Evolutionary conservation across 2,329 filamentous ascomycete species (phyloP).

Genomic region (Claviceps pazoutovae): DNA sequence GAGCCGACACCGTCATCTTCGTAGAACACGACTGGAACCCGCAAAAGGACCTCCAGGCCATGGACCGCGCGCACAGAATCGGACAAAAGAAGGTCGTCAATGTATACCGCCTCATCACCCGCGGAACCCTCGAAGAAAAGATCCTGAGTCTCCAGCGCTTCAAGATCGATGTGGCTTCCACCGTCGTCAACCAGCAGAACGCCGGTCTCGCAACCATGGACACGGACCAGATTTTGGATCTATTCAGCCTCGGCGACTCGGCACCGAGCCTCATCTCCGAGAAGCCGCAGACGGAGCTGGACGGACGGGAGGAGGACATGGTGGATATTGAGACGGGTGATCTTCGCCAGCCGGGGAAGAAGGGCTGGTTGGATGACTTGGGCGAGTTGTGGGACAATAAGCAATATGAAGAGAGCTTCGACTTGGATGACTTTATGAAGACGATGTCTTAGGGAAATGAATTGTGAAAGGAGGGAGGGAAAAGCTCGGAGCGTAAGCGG

Average conservation of each 20-base stretch:
- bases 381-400: conserved; percentile 95
- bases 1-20: conserved; percentile 96
- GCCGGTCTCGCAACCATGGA: conserved; percentile 91
- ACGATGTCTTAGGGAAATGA: conserved; percentile 55
- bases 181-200: conserved; percentile 98
- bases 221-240: conserved; percentile 91
- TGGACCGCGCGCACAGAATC: conserved; percentile 96
- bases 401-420: conserved; percentile 97
- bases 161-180: conserved; percentile 97
- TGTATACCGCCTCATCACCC: conserved; percentile 90
- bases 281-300: conserved; percentile 42
- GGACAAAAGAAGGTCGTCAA: conserved; percentile 99
- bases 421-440: conserved; percentile 87
- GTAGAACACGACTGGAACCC: conserved; percentile 99
- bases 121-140: conserved; percentile 95
- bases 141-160: conserved; percentile 95
- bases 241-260: conserved; percentile 81
- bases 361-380: conserved; percentile 85
- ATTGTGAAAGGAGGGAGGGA: background rate
- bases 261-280: conserved; percentile 52
- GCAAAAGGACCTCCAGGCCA: conserved; percentile 94
- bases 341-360: conserved; percentile 89
- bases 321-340: conserved; percentile 88
- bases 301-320: conserved; percentile 67
- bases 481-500: background rate